Base-by-base conservation (phyloP, 257 asterid genomes). In the Oldenlandia corymbosa region DNA sequence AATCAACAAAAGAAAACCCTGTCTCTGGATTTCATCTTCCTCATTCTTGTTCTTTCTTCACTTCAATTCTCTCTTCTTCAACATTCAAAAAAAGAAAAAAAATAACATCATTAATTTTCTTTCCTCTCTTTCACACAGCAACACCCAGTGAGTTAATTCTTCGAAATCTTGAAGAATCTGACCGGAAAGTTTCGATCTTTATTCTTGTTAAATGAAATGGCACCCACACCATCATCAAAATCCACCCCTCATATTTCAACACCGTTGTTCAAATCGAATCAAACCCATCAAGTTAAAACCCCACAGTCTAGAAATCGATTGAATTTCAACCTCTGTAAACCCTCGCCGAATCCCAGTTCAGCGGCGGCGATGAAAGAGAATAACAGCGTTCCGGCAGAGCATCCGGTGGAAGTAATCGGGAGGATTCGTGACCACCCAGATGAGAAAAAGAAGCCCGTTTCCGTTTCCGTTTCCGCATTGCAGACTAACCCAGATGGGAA, bases 371-470 rank as follows among this genome's bases (percentile, higher is more conserved):
- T 32, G 10, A 58, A 36, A 31, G 72, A 68, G 49, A 61, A 16
- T 21, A 74, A 71, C 23, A 56, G 39, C 21, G 61, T 65, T 5
- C 72, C 83, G 3, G 65, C 92, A 0, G 97, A 93, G 74, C 99
- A 93, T 62, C 97, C 97, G 0, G 97, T 93, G 8, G 99, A 93
- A 69, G 97, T 93, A 0, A 78, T 93, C 1, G 95, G 96, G 0
- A 63, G 99, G 54, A 85, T 93, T 54, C 80, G 99, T 0, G 92
- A 90, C 68, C 77, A 72, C 65, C 88, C 96, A 0, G 99, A 90
- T 17, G 81, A 62, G 21, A 87, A 78, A 60, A 71, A 57, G 62
- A 82, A 77, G 45, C 74, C 57, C 18, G 4, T 37, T 12, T n/a
- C 60, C 52, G 4, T 37, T 12, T n/a, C 60, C 52, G 68, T 75